phyloP scores from a whole-genome alignment of 345 rosid genomes.

The Isatis tinctoria region DNA sequence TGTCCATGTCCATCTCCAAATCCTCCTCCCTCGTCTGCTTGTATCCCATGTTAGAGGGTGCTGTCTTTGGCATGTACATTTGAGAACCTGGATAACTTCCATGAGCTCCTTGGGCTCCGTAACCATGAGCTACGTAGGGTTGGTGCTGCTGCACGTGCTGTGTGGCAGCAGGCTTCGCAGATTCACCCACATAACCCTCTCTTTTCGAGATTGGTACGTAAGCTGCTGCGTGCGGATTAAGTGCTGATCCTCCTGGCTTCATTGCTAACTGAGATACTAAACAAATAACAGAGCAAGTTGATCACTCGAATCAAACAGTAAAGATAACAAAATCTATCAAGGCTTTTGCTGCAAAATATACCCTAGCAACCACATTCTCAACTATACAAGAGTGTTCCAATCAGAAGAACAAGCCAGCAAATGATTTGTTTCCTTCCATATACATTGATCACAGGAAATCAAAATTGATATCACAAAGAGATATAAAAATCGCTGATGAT shows the following conservation, averaged over 20 bases:
- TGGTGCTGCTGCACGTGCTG: constrained; percentile 34
- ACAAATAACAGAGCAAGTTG: not conserved
- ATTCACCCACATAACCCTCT: constrained; percentile 27
- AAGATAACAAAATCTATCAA: not conserved
- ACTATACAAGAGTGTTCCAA: not conserved
- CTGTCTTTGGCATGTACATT: constrained; percentile 26
- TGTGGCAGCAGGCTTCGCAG: constrained; percentile 29
- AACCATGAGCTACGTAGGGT: constrained; percentile 27
- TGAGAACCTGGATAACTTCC: constrained; percentile 23
- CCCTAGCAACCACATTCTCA: not conserved
- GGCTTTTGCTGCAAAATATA: not conserved
- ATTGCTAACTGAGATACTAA: constrained; percentile 33
- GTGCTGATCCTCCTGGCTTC: constrained; percentile 58
- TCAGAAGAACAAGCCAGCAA: not conserved
- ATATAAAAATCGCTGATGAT: not conserved
- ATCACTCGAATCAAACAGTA: not conserved
- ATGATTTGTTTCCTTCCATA: not conserved
- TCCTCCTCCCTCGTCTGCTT: constrained; percentile 52
- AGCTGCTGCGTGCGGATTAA: constrained; percentile 78
- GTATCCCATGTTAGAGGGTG: constrained; percentile 26
- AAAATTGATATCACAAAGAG: not conserved
- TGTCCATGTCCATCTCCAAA: constrained; percentile 56
- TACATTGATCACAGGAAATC: not conserved
- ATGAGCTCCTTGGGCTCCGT: constrained; percentile 23
- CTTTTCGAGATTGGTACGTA: constrained; percentile 73